Percentiles rank a stretch among this genome's conserved stretches.
phyloP scores from a whole-genome alignment of 345 rosid species.

The Raphanus raphanistrum region DNA sequence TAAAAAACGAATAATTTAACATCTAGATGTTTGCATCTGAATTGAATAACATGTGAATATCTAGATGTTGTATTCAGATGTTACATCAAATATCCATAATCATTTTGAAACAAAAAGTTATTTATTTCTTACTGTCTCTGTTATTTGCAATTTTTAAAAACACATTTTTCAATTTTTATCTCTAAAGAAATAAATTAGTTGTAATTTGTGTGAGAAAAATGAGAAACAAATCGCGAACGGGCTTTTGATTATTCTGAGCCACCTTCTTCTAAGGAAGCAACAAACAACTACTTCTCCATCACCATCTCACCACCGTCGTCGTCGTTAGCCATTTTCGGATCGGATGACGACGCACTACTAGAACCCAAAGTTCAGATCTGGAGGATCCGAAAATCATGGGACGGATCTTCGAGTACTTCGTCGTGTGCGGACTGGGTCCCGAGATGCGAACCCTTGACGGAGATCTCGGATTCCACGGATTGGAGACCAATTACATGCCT shows the following conservation, averaged over 20 bases:
- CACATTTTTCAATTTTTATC: too few species aligned
- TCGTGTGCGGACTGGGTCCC: slow-evolving; percentile 90
- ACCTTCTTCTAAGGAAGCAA: too few species aligned
- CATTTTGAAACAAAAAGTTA: too few species aligned
- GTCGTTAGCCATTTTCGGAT: slow-evolving; percentile 2
- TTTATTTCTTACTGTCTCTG: too few species aligned
- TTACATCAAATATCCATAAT: background rate
- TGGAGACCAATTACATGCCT: slow-evolving; percentile 56
- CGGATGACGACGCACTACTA: slow-evolving; percentile 19
- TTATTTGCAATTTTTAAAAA: too few species aligned
- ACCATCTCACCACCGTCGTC: background rate
- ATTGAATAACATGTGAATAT: too few species aligned
- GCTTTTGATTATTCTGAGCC: too few species aligned
- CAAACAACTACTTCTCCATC: slow-evolving; percentile 25
- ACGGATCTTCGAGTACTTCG: slow-evolving; percentile 89
- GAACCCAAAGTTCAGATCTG: slow-evolving; percentile 28
- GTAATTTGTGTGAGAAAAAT: too few species aligned
- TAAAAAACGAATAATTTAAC: too few species aligned
- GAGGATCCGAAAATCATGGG: slow-evolving; percentile 46
- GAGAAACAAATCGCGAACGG: too few species aligned
- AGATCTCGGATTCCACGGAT: slow-evolving; percentile 82
- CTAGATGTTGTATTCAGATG: background rate
- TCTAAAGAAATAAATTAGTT: too few species aligned
- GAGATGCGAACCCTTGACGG: slow-evolving; percentile 91
- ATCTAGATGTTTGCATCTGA: too few species aligned